phyloP scores from a whole-genome alignment of 2,329 filamentous ascomycete genomes.

The Alternaria atra region DNA sequence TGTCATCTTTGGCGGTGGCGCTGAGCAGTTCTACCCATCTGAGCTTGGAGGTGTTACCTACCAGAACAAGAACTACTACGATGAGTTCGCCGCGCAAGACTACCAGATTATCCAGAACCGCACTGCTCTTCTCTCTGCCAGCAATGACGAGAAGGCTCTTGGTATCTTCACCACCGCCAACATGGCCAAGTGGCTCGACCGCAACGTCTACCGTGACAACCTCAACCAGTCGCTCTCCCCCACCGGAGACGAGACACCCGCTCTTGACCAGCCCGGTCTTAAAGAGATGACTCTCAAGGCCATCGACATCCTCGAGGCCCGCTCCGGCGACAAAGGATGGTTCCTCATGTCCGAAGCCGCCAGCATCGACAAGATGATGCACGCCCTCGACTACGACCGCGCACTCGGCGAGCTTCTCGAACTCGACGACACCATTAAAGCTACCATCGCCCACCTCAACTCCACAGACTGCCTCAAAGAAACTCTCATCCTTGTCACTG shows the following conservation, averaged over 20 bases:
- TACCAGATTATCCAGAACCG: conserved; percentile 79
- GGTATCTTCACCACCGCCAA: conserved; percentile 80
- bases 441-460: conserved; percentile 75
- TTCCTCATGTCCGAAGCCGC: conserved; percentile 90
- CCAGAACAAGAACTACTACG: conserved; percentile 75
- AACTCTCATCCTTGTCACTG: conserved; percentile 81
- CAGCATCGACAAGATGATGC: conserved; percentile 91
- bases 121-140: conserved; percentile 69
- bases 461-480: conserved; percentile 73
- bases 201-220: conserved; percentile 80
- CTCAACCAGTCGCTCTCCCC: conserved; percentile 75
- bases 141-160: conserved; percentile 70
- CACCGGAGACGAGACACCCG: conserved; percentile 68
- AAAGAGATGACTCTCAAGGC: conserved; percentile 93
- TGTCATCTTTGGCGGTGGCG: conserved; percentile 83
- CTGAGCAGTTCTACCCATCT: conserved; percentile 75
- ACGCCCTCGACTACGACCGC: conserved; percentile 82
- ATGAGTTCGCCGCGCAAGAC: conserved; percentile 73
- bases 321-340: conserved; percentile 75
- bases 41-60: conserved; percentile 68
- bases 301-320: conserved; percentile 76
- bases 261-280: conserved; percentile 79
- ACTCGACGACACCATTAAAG: conserved; percentile 82
- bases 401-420: conserved; percentile 85
- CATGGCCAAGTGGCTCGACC: conserved; percentile 86